Base-by-base conservation (phyloP, 768 basidiomycete species). In the Neoboletus magnificus region DNA sequence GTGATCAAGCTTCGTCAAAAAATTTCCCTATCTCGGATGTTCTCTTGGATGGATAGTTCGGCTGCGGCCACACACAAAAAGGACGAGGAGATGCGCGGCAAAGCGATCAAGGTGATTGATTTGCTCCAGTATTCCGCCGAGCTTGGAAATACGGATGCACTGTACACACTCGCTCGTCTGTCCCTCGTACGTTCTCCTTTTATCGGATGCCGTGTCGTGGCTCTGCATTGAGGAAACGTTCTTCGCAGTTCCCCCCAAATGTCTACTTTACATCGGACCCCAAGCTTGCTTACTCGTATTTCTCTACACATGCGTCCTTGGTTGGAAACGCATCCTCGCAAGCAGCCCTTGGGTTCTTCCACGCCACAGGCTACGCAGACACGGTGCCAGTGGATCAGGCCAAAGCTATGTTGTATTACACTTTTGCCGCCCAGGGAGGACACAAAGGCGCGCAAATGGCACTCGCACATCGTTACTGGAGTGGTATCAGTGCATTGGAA, bases 381-480 rank as follows among this genome's bases (percentile, higher is more conserved):
- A 71, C 85, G 7, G 81, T 83, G 12, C 77, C 82, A 1, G 77
- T 85, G 0, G 81, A 90, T 56, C 87, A 91, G 68, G 85, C 86
- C 15, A 85, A 86, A 71, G 93, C 95, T 0, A 85, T 96, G 58
- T 77, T 98, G 0, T 90, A 96, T 64, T 93, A 94, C 69, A 97
- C 95, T 0, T 98, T 98, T 64, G 87, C 95, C 4, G 94, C 93
- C 1, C 85, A 94, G 48, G 87, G 89, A 2, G 91, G 89, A 0
- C 82, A 94, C 72, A 85, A 86, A 62, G 88, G 89, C 6, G 90
- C 96, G 0, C 87, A 94, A 68, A 94, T 96, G 91, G 85, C 93
- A 2, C 77, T 98, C 32, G 97, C 87, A 0, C 98, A 96, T 71
- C 83, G 94, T 27, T 87, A 95, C 66, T 98, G 94, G 95, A 87